Evolutionary conservation across 2,329 filamentous ascomycete species (phyloP), one percentile per base, ranked within the genome.

Genomic region (Aspergillus sp.): DNA sequence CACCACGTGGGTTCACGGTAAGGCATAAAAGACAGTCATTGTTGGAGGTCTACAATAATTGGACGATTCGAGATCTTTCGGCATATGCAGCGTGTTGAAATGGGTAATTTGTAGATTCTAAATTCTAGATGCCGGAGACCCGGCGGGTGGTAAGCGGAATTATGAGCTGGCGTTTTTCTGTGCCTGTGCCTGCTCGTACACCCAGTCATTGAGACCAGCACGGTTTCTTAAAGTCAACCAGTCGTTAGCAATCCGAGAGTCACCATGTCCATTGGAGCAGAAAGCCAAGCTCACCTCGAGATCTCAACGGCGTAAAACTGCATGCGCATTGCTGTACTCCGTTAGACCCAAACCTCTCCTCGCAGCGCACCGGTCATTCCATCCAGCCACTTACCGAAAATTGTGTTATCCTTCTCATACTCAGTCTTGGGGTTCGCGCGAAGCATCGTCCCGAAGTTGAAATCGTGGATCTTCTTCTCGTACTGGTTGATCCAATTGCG

Each of bases 371-470:
- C 33, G 24, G 15, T 14, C 15, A 37, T 2, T 37, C 35, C 24
- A 43, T 45, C 12, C 14, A 17, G 24, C 19, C 23, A 15, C 83
- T 68, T 73, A 93, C 90, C 92, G 68, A 99, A 98, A 53, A 99
- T 96, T 3, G 92, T 96, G 55, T 89, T 91, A 56, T 96, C 82
- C 78, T 96, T 82, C 53, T 88, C 90, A 73, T 99, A 98, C 76
- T 97, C 93, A 53, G 77, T 86, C 68, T 90, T 90, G 39, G 91
- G 84, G 70, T 84, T 90, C 57, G 85, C 83, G 57, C 95, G 86
- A 68, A 99, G 75, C 84, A 99, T 93, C 35, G 95, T 97, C 56
- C 95, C 95, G 76, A 97, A 99, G 81, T 97, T 99, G 82, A 88
- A 99, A 77, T 99, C 96, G 63, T 95, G 89, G n/a, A 99, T 82